Evolutionary conservation across 169 alveolate species (phyloP).

Genomic region (Eimeria maxima): DNA sequence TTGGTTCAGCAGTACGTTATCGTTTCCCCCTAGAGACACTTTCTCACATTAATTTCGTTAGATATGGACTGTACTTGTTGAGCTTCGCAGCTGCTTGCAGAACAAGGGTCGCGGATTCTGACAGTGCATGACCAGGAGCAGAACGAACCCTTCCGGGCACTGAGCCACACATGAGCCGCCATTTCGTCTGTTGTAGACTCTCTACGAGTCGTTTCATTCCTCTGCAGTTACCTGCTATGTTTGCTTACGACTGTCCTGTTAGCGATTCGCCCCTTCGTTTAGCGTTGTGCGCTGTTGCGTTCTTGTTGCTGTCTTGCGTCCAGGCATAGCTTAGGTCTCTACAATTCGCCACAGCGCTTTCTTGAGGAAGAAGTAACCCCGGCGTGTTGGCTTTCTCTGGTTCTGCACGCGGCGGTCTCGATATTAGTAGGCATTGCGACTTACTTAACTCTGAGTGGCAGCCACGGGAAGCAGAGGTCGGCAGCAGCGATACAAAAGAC

Average conservation of each 20-base stretch:
- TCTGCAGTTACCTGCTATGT: background rate
- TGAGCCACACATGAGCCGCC: background rate
- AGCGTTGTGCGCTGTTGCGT: background rate
- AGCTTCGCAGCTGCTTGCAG: background rate
- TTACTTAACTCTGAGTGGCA: constrained; percentile 15
- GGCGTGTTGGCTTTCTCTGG: constrained; percentile 55
- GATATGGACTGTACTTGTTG: background rate
- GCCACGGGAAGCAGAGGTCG: constrained; percentile 24
- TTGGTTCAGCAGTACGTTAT: constrained; percentile 33
- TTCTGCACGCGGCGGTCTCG: constrained; percentile 10
- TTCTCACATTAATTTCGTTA: background rate
- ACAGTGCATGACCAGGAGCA: background rate
- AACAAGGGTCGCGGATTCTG: background rate
- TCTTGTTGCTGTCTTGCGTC: background rate
- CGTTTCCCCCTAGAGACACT: background rate
- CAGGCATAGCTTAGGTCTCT: constrained; percentile 54
- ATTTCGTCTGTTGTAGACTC: background rate
- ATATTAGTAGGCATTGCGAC: constrained; percentile 21
- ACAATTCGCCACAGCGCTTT: background rate
- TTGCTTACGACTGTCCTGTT: background rate
- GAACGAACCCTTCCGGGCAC: background rate
- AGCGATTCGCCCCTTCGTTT: background rate
- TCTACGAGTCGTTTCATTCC: background rate
- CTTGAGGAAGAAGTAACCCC: constrained; percentile 43
- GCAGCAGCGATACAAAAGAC: constrained; percentile 16